phyloP scores from a whole-genome alignment of 257 asterid genomes.

The Penstemon barbatus region DNA sequence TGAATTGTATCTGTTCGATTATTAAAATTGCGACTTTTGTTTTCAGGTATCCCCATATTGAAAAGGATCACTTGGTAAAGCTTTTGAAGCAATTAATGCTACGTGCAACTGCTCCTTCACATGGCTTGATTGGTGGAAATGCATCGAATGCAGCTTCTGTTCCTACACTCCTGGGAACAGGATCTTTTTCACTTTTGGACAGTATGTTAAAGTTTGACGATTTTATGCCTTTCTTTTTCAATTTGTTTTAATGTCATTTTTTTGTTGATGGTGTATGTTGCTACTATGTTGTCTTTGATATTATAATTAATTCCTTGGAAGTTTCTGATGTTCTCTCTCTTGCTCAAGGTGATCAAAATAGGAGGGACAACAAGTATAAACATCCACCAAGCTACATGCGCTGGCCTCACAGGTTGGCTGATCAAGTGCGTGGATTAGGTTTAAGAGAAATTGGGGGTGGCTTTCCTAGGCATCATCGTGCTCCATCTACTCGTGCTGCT shows the following conservation, averaged over 20 bases:
- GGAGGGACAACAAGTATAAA: conserved; percentile 42
- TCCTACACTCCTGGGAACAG: conserved; percentile 89
- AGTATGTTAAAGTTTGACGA: conserved; percentile 48
- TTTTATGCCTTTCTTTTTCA: conserved; percentile 14
- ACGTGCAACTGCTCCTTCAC: conserved; percentile 59
- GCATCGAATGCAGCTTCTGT: conserved; percentile 74
- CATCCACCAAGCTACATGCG: conserved; percentile 66
- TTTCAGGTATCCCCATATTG: conserved; percentile 80
- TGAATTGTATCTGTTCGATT: conserved; percentile 25
- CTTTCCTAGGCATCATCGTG: conserved; percentile 88
- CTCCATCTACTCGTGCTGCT: conserved; percentile 87
- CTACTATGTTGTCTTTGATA: conserved; percentile 24
- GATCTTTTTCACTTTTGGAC: conserved; percentile 77
- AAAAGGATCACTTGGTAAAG: conserved; percentile 89
- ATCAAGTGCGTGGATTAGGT: conserved; percentile 90
- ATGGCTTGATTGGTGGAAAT: conserved; percentile 49
- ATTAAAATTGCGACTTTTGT: conserved; percentile 23
- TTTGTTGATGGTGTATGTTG: conserved; percentile 19
- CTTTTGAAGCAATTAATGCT: conserved; percentile 78
- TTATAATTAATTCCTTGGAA: conserved; percentile 17
- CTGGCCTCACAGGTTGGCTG: conserved; percentile 97
- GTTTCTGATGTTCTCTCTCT: conserved; percentile 40
- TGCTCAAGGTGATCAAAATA: conserved; percentile 61
- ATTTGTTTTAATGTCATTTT: conserved; percentile 8
- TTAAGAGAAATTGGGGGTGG: conserved; percentile 99